Percentiles rank a stretch among this genome's conserved stretches.
Conservation (phyloP, 1,139 yeast species). For the Suhomyces panamericanus region DNA sequence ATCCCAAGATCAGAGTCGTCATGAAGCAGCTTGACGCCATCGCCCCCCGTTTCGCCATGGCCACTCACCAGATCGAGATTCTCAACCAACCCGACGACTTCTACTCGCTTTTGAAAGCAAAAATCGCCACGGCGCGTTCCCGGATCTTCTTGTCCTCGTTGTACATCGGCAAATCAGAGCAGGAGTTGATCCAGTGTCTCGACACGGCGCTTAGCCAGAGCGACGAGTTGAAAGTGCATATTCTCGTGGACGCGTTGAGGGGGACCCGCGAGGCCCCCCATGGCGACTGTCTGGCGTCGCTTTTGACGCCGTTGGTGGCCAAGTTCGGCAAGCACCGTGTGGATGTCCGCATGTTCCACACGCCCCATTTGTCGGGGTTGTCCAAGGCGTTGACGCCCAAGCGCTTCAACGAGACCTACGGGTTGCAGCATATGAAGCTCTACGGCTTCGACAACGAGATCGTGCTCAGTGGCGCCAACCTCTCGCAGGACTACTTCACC, state of each 20-base stretch:
- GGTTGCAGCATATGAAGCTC: conserved; percentile 95
- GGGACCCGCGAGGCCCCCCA: conserved; percentile 93
- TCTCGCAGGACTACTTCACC: conserved; percentile 90
- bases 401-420: conserved; percentile 87
- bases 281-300: conserved; percentile 66
- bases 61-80: conserved; percentile 61
- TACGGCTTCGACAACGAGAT: conserved; percentile 94
- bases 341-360: conserved; percentile 81
- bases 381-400: conserved; percentile 69
- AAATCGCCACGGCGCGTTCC: conserved; percentile 53
- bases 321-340: conserved; percentile 70
- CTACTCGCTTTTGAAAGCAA: conserved; percentile 58
- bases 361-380: conserved; percentile 79
- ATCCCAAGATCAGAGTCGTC: conserved; percentile 50
- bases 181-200: conserved; percentile 66
- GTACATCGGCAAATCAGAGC: conserved; percentile 81
- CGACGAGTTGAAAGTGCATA: conserved; percentile 62
- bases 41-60: conserved; percentile 70
- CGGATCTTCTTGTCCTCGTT: conserved; percentile 81
- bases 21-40: conserved; percentile 60
- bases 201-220: conserved; percentile 59
- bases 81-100: conserved; percentile 68
- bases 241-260: conserved; percentile 83
- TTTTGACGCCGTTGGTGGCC: conserved; percentile 66
- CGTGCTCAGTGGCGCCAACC: conserved; percentile 86